Base-by-base conservation (phyloP, 2,329 filamentous ascomycete genomes). In the Stemphylium beticola region DNA sequence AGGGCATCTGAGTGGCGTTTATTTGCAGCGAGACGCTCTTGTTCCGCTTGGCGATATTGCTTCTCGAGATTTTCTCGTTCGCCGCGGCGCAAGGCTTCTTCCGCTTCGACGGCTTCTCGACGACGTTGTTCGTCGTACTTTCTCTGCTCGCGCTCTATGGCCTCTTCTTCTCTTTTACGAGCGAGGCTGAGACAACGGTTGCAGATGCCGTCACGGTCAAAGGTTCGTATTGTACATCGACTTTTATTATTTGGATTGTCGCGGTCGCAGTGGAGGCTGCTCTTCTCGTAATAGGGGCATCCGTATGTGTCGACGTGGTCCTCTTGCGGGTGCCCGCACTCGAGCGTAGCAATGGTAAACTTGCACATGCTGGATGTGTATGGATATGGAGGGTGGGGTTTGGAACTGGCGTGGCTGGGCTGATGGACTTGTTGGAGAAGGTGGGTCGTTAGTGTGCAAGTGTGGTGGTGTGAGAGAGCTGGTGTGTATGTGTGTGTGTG, bases 271-370 rank as follows among this genome's bases (percentile, higher is more conserved):
- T 53, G 47, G 2, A 61, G 54, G 1, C 36, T 53, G 5, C 43
- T 61, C 11, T 43, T 44, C 18, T 56, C 38, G 24, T 57, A 65
- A 18, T 64, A 56, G 36, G 49, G 37, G 53, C 66, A 67, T 17
- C 48, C 45, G 31, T 41, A 37, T 29, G 57, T 56, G 33, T 64
- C 60, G 24, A 64, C 60, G 26, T 65, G 53, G 29, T 69, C 65
- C 37, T 60, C 49, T 8, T 43, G 44, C 9, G 54, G 51, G 26
- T 69, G 65, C 7, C 62, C 62, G 44, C 65, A 67, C 17, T 68
- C 62, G 15, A 58, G 52, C 39, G 53, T 42, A 38, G 57, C 34
- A 43, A 66, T 43, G 32, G 61, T 66, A 36, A 62, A 68, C 22
- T 55, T 60, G 49, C 67, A 69, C 65, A 68, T 69, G 14, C n/a